Evolutionary conservation across 257 asterid genomes (phyloP), one percentile per base, ranked within the genome.

Genomic region (Solanum corneliomulleri): DNA sequence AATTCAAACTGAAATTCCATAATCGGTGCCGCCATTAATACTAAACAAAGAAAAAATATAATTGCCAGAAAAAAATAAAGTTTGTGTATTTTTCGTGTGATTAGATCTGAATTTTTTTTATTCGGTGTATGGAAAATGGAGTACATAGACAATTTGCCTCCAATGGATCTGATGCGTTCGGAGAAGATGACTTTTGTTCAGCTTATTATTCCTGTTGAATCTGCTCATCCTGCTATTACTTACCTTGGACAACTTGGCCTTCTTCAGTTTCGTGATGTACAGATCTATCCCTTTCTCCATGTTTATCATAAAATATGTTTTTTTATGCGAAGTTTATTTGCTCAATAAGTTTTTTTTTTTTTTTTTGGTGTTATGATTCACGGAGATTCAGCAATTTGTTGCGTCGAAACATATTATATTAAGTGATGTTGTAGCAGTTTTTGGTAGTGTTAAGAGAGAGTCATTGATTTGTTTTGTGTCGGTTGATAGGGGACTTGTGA

Each of bases 81-180:
- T 11, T 58, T n/a, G 49, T 39, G 64, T 42, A 52, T 84, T 39
- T 56, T 20, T 44, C 39, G 39, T 15, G 41, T 78, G 84, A 45
- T 78, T 42, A 86, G 87, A 86, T 86, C 83, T 74, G 25, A 74
- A 44, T 20, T 20, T 8, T n/a, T 25, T 85, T 25, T 33, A 4
- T 5, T 85, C 66, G 91, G 92, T 88, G 90, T 91, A 89, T 90
- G 92, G 92, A 89, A 90, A 89, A 96, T 96, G 99, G 95, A 94
- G 92, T 94, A 84, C 92, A 89, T 95, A 72, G 92, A 91, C 90
- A 94, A 91, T 85, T 91, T 95, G 90, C 95, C 99, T 27, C 83
- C 89, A 86, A 94, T 96, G 99, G 99, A 96, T 95, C 98, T 96
- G 97, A 96, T 96, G 98, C 98, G 99, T 90, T 96, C 99, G 88